Evolutionary conservation across 345 rosid genomes (phyloP), one percentile per base, ranked within the genome.

Genomic region (Heritiera fomes): DNA sequence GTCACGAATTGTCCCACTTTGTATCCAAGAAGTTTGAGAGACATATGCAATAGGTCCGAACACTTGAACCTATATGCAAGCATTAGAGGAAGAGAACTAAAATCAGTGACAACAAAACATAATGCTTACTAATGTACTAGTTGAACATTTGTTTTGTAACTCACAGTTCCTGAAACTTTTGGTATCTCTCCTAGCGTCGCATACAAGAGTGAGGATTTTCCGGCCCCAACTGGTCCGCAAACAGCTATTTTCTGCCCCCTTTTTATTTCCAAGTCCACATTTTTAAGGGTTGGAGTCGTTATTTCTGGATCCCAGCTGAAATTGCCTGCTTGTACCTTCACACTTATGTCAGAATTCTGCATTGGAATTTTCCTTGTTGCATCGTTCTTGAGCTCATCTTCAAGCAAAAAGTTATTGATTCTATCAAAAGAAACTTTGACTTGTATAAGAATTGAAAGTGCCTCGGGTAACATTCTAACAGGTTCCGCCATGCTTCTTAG

Each of bases 1-100:
- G 45, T 92, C 95, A 1, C 91, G 87, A 73, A 94, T 77, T 8
- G 91, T 91, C 64, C 98, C 98, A 78, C 97, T 92, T 66, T 92
- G 98, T 80, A 94, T 90, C 98, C 97, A 91, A 65, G 98, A 85
- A 9, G 80, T 86, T 84, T 94, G 98, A 80, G 95, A 82, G 66
- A 91, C 97, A 85, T 91, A 94, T 50, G 94, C 97, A 34, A 89
- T 79, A 41, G 91, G 81, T 56, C 97, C 93, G 9, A 63, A 82
- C 20, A 91, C 80, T 64, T 76, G 69, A 60, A 89, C 97, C 98
- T 92, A 77, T 72, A 76, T 55, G 69, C 60, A 23, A 71, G 43
- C 30, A 72, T 20, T 50, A 15, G 45, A 34, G 30, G 20, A 69
- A 71, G 77, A 52, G 71, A 64, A 20, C 38, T 63, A 6, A 70